phyloP scores from a whole-genome alignment of 768 basidiomycete species.

The Cantharellus anzutake region DNA sequence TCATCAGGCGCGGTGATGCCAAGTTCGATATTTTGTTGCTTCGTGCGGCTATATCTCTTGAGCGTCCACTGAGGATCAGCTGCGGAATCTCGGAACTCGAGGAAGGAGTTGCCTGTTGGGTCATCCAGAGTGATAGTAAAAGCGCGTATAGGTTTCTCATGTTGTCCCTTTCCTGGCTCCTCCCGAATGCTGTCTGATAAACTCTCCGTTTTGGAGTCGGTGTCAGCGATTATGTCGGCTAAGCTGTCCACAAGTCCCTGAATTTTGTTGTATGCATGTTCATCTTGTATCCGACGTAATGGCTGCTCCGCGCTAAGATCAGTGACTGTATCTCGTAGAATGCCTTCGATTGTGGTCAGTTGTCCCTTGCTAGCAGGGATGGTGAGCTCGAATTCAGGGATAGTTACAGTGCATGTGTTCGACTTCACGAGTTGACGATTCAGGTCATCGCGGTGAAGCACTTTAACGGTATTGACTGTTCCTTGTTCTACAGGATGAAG shows the following conservation, averaged over 20 bases:
- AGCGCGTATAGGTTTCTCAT: slow-evolving; percentile 35
- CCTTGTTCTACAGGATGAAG: slow-evolving; percentile 48
- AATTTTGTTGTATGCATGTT: slow-evolving; percentile 51
- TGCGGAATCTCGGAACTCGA: slow-evolving; percentile 75
- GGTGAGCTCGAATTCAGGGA: slow-evolving; percentile 81
- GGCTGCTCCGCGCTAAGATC: slow-evolving; percentile 76
- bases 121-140: slow-evolving; percentile 84
- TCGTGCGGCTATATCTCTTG: slow-evolving; percentile 58
- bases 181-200: slow-evolving; percentile 14
- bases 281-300: slow-evolving; percentile 60
- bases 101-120: slow-evolving; percentile 89
- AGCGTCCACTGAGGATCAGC: slow-evolving; percentile 88
- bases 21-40: slow-evolving; percentile 61
- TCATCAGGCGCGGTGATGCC: slow-evolving; percentile 38
- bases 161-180: slow-evolving; percentile 16
- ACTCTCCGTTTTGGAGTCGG: slow-evolving; percentile 21
- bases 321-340: slow-evolving; percentile 59
- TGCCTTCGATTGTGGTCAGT: slow-evolving; percentile 91
- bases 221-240: slow-evolving; percentile 15
- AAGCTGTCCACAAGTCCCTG: slow-evolving; percentile 40
- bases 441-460: slow-evolving; percentile 56
- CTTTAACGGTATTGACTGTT: slow-evolving; percentile 56
- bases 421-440: slow-evolving; percentile 90
- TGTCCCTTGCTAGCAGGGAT: slow-evolving; percentile 78
- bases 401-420: slow-evolving; percentile 52